Base-by-base conservation (phyloP, 2,329 filamentous ascomycete genomes). In the Hypocreales sp. region DNA sequence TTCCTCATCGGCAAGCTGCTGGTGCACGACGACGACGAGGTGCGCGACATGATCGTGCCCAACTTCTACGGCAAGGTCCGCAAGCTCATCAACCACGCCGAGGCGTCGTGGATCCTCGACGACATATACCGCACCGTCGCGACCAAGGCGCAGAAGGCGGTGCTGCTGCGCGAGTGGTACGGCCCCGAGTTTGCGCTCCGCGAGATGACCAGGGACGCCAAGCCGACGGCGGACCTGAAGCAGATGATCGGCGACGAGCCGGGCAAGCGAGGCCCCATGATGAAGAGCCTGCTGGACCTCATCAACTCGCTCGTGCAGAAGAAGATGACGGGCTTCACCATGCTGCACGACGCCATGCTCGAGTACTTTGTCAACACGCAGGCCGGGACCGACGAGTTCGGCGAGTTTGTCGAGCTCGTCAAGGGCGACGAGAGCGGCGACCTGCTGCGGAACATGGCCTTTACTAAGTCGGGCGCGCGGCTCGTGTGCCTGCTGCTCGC, bases 331-430 rank as follows among this genome's bases (percentile, higher is more conserved):
- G 87, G 83, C 8, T 95, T 98, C 56, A 95, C 87, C 3, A 92
- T 98, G 68, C 70, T 98, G 13, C 92, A 98, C 53, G 90, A 95
- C 45, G 90, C 90, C 26, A 93, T 98, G 86, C 63, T 94, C 33
- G 87, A 98, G 50, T 98, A 94, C 55, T 94, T 87, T 55, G 58
- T 83, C 28, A 87, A 79, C 42, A 72, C 76, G 25, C 76, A 79
- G 37, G 61, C 70, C 5, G 84, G 79, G 4, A 81, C 75, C 24
- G 73, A 81, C 31, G 87, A 95, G 49, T 75, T 82, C 22, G 79
- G 64, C 18, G 84, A 92, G 41, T 94, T 93, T 46, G 58, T 92
- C 31, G 86, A 95, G 51, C 66, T 92, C 39, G 62, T 98, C 45
- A 92, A 92, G 58, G 81, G 81, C 22, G 87, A 98, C 39, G 82